Evolutionary conservation across 1,284 basidiomycete genomes (phyloP).

Genomic region (Chalciporus sp.): DNA sequence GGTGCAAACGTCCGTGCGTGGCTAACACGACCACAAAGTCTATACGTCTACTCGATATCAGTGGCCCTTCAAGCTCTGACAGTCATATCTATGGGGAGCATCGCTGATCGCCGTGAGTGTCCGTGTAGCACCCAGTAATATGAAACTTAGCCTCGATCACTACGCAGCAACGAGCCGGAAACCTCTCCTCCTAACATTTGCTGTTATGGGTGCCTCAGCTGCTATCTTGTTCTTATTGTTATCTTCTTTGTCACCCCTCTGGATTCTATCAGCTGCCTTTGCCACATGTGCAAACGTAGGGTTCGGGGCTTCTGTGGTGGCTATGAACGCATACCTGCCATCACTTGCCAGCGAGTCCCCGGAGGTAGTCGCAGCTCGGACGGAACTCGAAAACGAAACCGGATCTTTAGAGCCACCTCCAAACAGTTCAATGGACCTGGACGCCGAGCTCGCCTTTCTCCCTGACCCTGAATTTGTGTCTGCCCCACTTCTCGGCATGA

Average conservation of each 20-base stretch:
- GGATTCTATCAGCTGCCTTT: slow-evolving; percentile 64
- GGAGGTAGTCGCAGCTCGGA: slow-evolving; percentile 53
- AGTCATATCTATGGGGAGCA: slow-evolving; percentile 87
- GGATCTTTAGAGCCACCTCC: slow-evolving; percentile 15
- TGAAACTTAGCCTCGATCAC: slow-evolving; percentile 1
- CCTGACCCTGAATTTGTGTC: slow-evolving; percentile 18
- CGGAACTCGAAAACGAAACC: slow-evolving; percentile 34
- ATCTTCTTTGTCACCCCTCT: slow-evolving; percentile 67
- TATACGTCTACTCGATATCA: slow-evolving; percentile 85
- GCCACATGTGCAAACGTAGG: slow-evolving; percentile 78
- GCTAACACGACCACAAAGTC: slow-evolving; percentile 44
- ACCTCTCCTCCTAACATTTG: slow-evolving; percentile 74
- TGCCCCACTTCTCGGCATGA: slow-evolving; percentile 32
- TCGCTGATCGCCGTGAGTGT: slow-evolving; percentile 82
- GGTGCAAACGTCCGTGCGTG: background rate
- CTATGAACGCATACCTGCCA: slow-evolving; percentile 89
- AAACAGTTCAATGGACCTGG: slow-evolving; percentile 27
- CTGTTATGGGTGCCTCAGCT: slow-evolving; percentile 65
- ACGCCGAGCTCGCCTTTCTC: slow-evolving; percentile 12
- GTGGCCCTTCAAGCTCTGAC: slow-evolving; percentile 87
- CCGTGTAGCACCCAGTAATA: background rate
- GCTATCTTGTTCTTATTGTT: slow-evolving; percentile 74
- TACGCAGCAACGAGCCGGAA: slow-evolving; percentile 74
- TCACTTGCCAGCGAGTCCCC: slow-evolving; percentile 67
- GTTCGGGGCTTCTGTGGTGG: slow-evolving; percentile 84